Conservation (phyloP, 108 stramenopile genomes). For the Nitzschia inconspicua region DNA sequence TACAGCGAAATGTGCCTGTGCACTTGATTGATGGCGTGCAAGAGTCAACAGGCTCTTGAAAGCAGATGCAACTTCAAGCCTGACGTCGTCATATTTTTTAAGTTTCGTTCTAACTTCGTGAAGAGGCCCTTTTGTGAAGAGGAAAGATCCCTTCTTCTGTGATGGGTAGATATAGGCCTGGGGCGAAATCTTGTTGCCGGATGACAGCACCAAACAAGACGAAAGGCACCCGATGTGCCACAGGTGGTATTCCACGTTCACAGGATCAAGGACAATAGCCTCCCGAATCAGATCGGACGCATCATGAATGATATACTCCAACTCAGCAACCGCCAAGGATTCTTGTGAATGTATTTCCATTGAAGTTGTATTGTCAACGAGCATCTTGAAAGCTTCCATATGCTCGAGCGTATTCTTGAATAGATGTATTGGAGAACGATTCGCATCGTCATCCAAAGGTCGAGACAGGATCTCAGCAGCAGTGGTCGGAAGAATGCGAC, state of each 20-base stretch:
- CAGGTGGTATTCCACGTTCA: constrained; percentile 18
- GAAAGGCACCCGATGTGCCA: constrained; percentile 41
- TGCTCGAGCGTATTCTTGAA: constrained; percentile 25
- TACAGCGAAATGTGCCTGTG: constrained; percentile 14
- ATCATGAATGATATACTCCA: constrained; percentile 35
- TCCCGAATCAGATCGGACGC: constrained; percentile 17
- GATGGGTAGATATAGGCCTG: constrained; percentile 25
- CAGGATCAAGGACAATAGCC: constrained; percentile 25
- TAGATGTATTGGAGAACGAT: constrained; percentile 30
- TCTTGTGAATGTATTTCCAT: too few relatives aligned
- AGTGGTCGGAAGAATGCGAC: constrained; percentile 13
- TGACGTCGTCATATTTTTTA: constrained; percentile 37
- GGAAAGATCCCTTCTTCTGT: not conserved
- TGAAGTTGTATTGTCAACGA: not conserved
- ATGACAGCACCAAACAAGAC: constrained; percentile 31
- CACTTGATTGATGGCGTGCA: constrained; percentile 12
- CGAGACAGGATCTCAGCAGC: constrained; percentile 35
- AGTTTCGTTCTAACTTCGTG: constrained; percentile 32
- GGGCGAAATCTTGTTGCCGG: constrained; percentile 38
- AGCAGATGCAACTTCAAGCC: constrained; percentile 17
- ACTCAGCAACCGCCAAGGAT: constrained; percentile 8
- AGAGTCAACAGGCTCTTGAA: constrained; percentile 19
- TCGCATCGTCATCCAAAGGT: constrained; percentile 16
- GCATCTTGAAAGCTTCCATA: constrained; percentile 15
- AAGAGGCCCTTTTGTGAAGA: too few relatives aligned